A percentile compares a stretch with the other conserved stretches of the same genome.
Conservation (phyloP, 352 stramenopile genomes). For the Albugo candida region DNA sequence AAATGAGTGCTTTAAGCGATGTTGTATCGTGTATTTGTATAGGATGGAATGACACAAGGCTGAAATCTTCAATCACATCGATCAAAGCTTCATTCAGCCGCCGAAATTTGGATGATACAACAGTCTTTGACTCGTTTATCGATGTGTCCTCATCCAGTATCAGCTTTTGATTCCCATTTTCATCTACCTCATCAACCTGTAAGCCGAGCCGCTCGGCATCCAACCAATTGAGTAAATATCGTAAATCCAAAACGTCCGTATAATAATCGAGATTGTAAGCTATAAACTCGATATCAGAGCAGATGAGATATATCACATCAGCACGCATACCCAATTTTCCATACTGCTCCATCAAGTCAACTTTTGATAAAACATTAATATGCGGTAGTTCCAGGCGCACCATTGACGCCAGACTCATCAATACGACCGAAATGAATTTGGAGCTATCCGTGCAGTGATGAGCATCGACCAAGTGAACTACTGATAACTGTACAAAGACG, state of each 20-base stretch:
- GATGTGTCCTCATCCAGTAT: slow-evolving; percentile 14
- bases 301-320: not conserved
- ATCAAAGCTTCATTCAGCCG: slow-evolving; percentile 71
- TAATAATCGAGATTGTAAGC: slow-evolving; percentile 81
- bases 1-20: slow-evolving; percentile 39
- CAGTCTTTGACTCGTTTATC: slow-evolving; percentile 7
- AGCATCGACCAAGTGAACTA: slow-evolving; percentile 91
- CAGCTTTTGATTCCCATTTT: slow-evolving; percentile 6
- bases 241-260: slow-evolving; percentile 69
- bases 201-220: slow-evolving; percentile 13
- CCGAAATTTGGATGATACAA: slow-evolving; percentile 31
- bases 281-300: slow-evolving; percentile 2
- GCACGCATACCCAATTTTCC: slow-evolving; percentile 37
- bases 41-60: slow-evolving; percentile 61
- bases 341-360: slow-evolving; percentile 92
- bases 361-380: slow-evolving; percentile 98
- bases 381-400: slow-evolving; percentile 93
- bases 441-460: slow-evolving; percentile 85
- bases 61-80: slow-evolving; percentile 77
- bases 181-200: slow-evolving; percentile 11
- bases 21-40: slow-evolving; percentile 62
- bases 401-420: slow-evolving; percentile 97
- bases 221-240: slow-evolving; percentile 59
- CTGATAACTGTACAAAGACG: slow-evolving; percentile 33
- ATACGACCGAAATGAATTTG: slow-evolving; percentile 95